phyloP scores from a whole-genome alignment of 2,329 filamentous ascomycete genomes.

The Aspergillus japonicus region DNA sequence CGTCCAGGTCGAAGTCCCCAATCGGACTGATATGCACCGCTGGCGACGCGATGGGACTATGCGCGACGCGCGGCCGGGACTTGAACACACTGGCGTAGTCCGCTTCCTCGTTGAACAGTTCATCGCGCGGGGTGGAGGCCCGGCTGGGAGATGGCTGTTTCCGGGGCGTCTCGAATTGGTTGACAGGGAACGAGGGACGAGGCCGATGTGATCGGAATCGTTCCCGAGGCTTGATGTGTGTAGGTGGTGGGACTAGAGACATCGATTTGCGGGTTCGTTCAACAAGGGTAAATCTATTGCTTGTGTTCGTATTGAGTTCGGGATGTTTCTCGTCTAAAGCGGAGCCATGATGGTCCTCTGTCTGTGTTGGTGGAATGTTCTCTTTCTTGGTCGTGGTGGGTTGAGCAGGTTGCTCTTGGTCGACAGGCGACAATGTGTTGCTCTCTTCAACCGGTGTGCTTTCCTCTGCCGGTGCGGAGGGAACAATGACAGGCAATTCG shows the following conservation, averaged over 20 bases:
- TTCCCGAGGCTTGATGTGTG: slow-evolving; percentile 20
- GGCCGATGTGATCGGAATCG: slow-evolving; percentile 23
- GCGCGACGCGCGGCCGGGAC: slow-evolving; percentile 75
- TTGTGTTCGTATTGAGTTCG: slow-evolving; percentile 2
- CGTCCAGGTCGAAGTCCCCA: slow-evolving; percentile 25
- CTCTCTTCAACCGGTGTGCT: not conserved
- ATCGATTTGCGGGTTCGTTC: slow-evolving; percentile 83
- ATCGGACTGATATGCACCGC: slow-evolving; percentile 37
- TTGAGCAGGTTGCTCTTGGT: not conserved
- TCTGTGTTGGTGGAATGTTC: not conserved
- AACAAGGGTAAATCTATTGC: slow-evolving; percentile 53
- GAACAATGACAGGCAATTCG: slow-evolving; percentile 2
- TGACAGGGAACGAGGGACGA: slow-evolving; percentile 50
- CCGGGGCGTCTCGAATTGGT: slow-evolving; percentile 57
- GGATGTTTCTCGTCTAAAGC: not conserved
- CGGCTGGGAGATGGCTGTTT: slow-evolving; percentile 28
- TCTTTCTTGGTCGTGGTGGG: not conserved
- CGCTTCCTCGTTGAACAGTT: slow-evolving; percentile 67
- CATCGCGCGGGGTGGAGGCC: slow-evolving; percentile 60
- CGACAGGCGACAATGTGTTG: not conserved
- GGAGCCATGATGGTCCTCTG: not conserved
- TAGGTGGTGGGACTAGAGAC: slow-evolving; percentile 55
- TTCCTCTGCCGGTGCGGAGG: not conserved
- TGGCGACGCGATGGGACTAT: slow-evolving; percentile 61
- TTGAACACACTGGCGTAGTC: slow-evolving; percentile 84